These are phyloP conservation scores for Chalaropsis thielavioides DNA, from an alignment of 2,329 filamentous ascomycete genomes.

Conservation along the genomic window DNA sequence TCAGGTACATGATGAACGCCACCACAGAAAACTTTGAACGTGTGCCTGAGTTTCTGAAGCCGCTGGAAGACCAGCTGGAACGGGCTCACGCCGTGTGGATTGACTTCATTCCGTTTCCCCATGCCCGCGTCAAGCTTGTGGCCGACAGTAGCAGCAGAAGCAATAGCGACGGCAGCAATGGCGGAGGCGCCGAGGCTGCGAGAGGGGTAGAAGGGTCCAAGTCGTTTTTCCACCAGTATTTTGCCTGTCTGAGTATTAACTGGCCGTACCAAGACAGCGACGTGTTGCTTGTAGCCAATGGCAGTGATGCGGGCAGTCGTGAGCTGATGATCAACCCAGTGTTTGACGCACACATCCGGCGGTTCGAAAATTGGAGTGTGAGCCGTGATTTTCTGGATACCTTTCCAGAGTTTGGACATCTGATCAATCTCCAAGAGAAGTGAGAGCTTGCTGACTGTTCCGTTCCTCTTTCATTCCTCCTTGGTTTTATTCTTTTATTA, in stretches of 20 bases:
- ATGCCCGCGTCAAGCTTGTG: conserved; percentile 55
- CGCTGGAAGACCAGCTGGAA: conserved; percentile 50
- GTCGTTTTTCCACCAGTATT: conserved; percentile 66
- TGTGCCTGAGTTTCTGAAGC: conserved; percentile 58
- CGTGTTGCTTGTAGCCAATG: conserved; percentile 45
- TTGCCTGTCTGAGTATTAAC: conserved; percentile 58
- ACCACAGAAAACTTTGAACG: conserved; percentile 66
- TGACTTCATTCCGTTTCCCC: conserved; percentile 67
- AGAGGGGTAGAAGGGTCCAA: neutral
- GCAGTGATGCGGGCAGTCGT: conserved; percentile 26
- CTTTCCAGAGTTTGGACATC: conserved; percentile 36
- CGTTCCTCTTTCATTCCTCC: neutral
- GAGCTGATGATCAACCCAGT: conserved; percentile 72
- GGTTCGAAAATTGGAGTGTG: conserved; percentile 68
- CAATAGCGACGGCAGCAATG: neutral
- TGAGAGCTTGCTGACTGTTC: conserved; percentile 7
- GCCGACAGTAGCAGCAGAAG: conserved; percentile 22
- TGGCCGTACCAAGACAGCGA: conserved; percentile 72
- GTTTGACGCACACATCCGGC: conserved; percentile 65
- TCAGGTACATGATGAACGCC: conserved; percentile 73
- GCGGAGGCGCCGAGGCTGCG: neutral
- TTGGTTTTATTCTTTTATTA: neutral
- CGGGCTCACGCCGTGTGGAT: conserved; percentile 65
- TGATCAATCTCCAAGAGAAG: conserved; percentile 13
- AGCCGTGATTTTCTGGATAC: conserved; percentile 52